Evolutionary conservation across 176 grass and related monocot genomes (phyloP), one percentile per base, ranked within the genome.

Genomic region (Elymus sibiricus): DNA sequence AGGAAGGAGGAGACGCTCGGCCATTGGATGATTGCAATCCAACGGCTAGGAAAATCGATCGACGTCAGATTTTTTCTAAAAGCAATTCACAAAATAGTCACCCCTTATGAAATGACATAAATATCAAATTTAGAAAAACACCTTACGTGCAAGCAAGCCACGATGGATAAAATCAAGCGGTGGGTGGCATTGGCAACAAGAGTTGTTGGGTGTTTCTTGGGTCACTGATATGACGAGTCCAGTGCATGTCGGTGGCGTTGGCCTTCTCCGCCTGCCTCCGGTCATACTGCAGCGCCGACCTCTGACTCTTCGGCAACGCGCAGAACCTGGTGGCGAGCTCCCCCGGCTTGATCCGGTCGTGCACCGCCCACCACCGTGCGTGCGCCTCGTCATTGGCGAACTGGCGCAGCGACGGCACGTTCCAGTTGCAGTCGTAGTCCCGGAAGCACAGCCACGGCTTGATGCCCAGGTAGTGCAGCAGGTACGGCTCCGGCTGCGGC

Each of bases 391-490:
- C 87, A 79, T 84, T 90, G 29, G 90, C 90, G 86, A 92, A 92
- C 86, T 83, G 75, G 19, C 70, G 59, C 44, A 89, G 68, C 82
- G 86, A 37, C n/a, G 29, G 47, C 4, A 85, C 38, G 69, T 95
- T 87, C 90, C 90, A 95, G 80, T 95, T 95, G 90, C 93, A 95
- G 78, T 95, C 93, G 29, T 95, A 92, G 83, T 95, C 88, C 5
- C 93, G 83, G 44, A 90, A 95, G 89, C 90, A 95, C 1, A 91
- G 43, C 90, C 93, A 95, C 22, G 93, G 93, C 85, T 95, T 95
- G 14, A 92, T 16, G 22, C 93, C 93, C 34, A 95, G 85, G 78
- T 92, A 95, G 56, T 95, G 93, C 66, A 95, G 64, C 8, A 90
- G 84, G 76, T 90, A 79, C 40, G 87, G 80, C n/a, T 89, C 79